A percentile compares a stretch with the other conserved stretches of the same genome.
These are phyloP conservation scores for Calocera viscosa DNA, from an alignment of 768 basidiomycete species.

Conservation along the genomic window DNA sequence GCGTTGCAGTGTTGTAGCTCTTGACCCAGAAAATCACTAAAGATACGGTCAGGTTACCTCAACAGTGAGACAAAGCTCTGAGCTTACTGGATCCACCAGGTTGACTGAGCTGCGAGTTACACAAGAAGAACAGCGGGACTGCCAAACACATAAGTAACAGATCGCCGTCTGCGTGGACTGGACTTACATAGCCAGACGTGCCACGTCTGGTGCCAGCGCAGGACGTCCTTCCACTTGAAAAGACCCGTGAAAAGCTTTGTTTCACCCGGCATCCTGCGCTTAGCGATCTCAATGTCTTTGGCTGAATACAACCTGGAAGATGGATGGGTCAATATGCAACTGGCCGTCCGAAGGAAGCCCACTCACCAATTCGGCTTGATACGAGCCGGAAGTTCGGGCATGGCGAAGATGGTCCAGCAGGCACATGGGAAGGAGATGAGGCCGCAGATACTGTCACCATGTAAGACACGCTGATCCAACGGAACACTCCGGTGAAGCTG, in stretches of 20 bases:
- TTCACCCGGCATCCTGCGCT: constrained; percentile 8
- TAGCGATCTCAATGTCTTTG: constrained; percentile 18
- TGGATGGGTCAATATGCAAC: background rate
- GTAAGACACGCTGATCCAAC: background rate
- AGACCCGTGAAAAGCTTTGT: constrained; percentile 19
- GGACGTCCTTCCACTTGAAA: constrained; percentile 22
- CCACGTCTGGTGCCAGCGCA: constrained; percentile 21
- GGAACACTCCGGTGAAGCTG: background rate
- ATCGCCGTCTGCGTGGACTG: background rate
- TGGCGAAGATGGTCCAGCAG: constrained; percentile 20
- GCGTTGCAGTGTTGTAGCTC: constrained; percentile 5
- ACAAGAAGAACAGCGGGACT: constrained; percentile 21
- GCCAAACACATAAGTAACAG: background rate
- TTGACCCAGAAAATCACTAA: constrained; percentile 23
- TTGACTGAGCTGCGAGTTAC: constrained; percentile 17
- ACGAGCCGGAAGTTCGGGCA: constrained; percentile 19
- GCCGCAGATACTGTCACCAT: constrained; percentile 16
- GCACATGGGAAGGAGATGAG: constrained; percentile 20
- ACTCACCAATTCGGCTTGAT: constrained; percentile 20
- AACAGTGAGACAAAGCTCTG: background rate
- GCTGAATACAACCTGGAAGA: constrained; percentile 19
- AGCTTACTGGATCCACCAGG: constrained; percentile 18
- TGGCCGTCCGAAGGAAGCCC: background rate
- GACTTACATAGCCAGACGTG: constrained; percentile 20
- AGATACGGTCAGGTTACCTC: background rate